phyloP scores from a whole-genome alignment of 371 early-diverging fungal genomes.

The Funneliformis caledonium region DNA sequence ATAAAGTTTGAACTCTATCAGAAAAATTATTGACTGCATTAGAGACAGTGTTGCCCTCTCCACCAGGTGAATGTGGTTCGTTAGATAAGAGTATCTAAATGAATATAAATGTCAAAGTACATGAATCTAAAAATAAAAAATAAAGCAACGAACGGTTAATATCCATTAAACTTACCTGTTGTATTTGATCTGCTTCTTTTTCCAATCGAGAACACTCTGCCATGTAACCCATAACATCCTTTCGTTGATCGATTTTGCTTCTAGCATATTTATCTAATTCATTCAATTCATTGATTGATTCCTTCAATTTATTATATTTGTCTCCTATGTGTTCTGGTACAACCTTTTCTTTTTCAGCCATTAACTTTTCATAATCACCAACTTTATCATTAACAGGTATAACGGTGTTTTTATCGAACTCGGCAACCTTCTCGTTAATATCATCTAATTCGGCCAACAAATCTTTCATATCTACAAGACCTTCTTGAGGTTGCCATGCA shows the following conservation, averaged over 20 bases:
- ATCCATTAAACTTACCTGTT: conserved; percentile 20
- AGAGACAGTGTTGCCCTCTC: conserved; percentile 30
- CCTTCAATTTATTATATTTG: not conserved
- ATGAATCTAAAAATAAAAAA: not conserved
- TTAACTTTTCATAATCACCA: conserved; percentile 10
- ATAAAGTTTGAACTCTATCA: conserved; percentile 16
- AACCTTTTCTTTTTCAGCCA: not conserved
- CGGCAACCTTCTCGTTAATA: conserved; percentile 16
- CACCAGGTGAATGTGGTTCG: conserved; percentile 34
- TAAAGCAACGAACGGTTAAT: not conserved
- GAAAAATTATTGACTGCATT: conserved; percentile 17
- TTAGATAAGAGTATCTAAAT: conserved; percentile 18
- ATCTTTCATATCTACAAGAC: not conserved
- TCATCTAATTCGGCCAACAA: conserved; percentile 20
- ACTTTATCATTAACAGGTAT: conserved; percentile 7
- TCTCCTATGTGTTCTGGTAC: conserved; percentile 27
- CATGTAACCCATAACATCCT: conserved; percentile 11
- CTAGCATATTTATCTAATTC: conserved; percentile 8
- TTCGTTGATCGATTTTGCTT: conserved; percentile 24
- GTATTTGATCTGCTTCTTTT: conserved; percentile 30
- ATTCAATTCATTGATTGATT: conserved; percentile 1
- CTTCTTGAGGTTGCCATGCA: conserved; percentile 29
- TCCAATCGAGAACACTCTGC: not conserved
- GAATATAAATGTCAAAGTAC: not conserved
- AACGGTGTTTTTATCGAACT: conserved; percentile 18